Base-by-base conservation (phyloP, 2,329 filamentous ascomycete species). In the Colletotrichum incanum region DNA sequence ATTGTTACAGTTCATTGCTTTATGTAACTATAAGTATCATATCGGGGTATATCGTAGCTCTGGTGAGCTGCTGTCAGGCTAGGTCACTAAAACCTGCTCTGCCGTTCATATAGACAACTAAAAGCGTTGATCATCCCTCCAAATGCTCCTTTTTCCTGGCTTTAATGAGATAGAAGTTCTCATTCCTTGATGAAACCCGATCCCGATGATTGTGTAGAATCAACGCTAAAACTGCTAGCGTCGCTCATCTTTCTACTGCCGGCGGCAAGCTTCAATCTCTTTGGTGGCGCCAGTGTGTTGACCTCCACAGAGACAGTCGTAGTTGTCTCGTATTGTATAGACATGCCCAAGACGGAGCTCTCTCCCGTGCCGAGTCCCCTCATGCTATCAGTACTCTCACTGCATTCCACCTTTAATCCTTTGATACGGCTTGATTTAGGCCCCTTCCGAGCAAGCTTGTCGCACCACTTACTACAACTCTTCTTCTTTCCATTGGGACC, bases 311-410 rank as follows among this genome's bases (percentile, higher is more conserved):
- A 80, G 0, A 86, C 83, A 2, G 77, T 83, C 12, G 83, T 86
- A 2, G 84, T 80, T 1, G 81, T 83, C 71, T 86, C 83, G 76
- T 84, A 83, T 73, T 85, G 84, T 12, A 85, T 85, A 8, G 81
- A 80, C 52, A 82, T 77, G 12, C 77, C 76, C 73, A 76, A 71
- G 6, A 76, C 74, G 5, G 74, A 73, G 5, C 76, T 74, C 5
- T 68, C 61, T 7, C 73, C 74, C 75, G 77, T 78, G 2, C 75
- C 76, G 20, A 79, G 78, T 0, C 81, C 80, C 50, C 80, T 74
- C n/a, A 82, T 71, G 18, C 78, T 80, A 39, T 81, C 79, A 43
- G 79, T 76, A 26, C 81, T 83, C 5, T 76, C 76, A 5, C 75
- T 80, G n/a, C 47, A 39, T 7, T 67, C 50, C 5, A 56, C 45